phyloP scores from a whole-genome alignment of 176 grass and related monocot genomes.

The Bothriochloa decipiens region DNA sequence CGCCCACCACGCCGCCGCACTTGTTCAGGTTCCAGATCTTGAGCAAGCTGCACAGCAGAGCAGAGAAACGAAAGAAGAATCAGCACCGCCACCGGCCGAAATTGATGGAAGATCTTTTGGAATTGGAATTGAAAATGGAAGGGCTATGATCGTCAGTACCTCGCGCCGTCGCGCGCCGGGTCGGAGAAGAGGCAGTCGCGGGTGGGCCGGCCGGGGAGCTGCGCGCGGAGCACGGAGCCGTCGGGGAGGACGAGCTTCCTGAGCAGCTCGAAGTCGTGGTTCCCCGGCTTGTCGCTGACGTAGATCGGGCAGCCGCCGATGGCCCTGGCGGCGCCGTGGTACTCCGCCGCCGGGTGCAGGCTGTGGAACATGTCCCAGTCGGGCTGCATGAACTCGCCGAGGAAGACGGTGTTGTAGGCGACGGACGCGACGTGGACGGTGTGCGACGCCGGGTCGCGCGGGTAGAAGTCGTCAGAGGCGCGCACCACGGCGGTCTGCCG shows the following conservation, averaged over 20 bases:
- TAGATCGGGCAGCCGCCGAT: conserved; percentile 67
- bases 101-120: too few relatives aligned
- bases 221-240: conserved; percentile 69
- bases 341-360: conserved; percentile 79
- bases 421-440: conserved; percentile 78
- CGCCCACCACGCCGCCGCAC: conserved; percentile 70
- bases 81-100: not conserved
- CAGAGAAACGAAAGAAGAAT: not conserved
- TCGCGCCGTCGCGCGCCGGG: conserved; percentile 66
- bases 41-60: conserved; percentile 51
- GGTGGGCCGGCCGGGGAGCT: conserved; percentile 68
- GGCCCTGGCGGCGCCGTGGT: conserved; percentile 75
- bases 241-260: conserved; percentile 79
- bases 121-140: too few relatives aligned
- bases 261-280: conserved; percentile 79
- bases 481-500: conserved; percentile 70
- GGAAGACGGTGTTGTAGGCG: conserved; percentile 79
- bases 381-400: conserved; percentile 92
- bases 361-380: conserved; percentile 98
- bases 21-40: conserved; percentile 91
- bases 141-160: conserved; percentile 32
- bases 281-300: conserved; percentile 84
- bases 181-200: conserved; percentile 86
- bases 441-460: conserved; percentile 78
- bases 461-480: conserved; percentile 91